Percentiles rank a stretch among this genome's conserved stretches.
These are phyloP conservation scores for Pestalotiopsis sp. DNA, from an alignment of 2,329 filamentous ascomycete genomes.

Conservation along the genomic window DNA sequence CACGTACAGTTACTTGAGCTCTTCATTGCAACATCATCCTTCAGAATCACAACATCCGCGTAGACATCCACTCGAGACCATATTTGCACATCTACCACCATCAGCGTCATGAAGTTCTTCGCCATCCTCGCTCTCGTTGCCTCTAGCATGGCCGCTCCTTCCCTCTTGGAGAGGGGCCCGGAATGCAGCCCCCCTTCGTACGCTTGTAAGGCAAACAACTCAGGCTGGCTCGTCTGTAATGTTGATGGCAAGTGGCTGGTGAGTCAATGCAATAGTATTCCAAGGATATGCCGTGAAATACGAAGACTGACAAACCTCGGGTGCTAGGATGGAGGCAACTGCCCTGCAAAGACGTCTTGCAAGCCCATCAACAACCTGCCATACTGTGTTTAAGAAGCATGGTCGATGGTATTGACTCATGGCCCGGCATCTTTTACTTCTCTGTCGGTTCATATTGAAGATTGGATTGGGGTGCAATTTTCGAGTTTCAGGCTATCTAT, in stretches of 20 bases:
- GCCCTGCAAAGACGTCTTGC: slow-evolving; percentile 25
- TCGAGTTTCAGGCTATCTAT: too few relatives aligned
- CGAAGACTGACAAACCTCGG: background rate
- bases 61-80: background rate
- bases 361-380: slow-evolving; percentile 29
- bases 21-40: background rate
- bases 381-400: slow-evolving; percentile 27
- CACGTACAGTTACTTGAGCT: background rate
- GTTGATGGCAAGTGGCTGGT: slow-evolving; percentile 29
- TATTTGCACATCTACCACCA: background rate
- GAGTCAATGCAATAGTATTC: slow-evolving; percentile 7
- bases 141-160: slow-evolving; percentile 19
- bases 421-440: background rate
- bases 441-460: background rate
- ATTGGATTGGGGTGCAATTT: too few relatives aligned
- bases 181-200: slow-evolving; percentile 28
- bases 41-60: background rate
- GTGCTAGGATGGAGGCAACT: slow-evolving; percentile 27
- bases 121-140: slow-evolving; percentile 22
- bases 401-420: background rate
- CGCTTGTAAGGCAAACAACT: slow-evolving; percentile 28
- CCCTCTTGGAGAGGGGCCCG: slow-evolving; percentile 5
- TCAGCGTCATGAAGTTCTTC: slow-evolving; percentile 29
- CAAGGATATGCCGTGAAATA: background rate
- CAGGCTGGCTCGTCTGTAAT: slow-evolving; percentile 33